Conservation (phyloP, 345 rosid genomes). For the Bruguiera gymnorhiza region DNA sequence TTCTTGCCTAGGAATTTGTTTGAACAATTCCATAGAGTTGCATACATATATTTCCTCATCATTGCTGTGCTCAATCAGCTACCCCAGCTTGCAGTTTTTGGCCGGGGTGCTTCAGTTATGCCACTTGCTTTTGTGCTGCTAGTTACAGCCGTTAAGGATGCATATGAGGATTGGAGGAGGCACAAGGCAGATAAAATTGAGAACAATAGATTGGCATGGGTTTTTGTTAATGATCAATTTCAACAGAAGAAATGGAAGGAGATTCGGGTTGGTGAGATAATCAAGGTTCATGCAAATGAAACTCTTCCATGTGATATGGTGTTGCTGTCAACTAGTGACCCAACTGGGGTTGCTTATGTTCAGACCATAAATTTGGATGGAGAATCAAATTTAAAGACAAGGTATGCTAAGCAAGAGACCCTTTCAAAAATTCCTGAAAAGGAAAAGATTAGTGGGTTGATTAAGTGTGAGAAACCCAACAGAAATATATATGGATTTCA, state of each 20-base stretch:
- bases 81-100: slow-evolving; percentile 91
- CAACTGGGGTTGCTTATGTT: slow-evolving; percentile 88
- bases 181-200: slow-evolving; percentile 75
- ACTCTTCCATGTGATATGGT: slow-evolving; percentile 86
- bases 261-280: slow-evolving; percentile 63
- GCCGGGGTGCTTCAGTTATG: slow-evolving; percentile 74
- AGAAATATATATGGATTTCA: slow-evolving; percentile 88
- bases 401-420: slow-evolving; percentile 91
- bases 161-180: slow-evolving; percentile 82
- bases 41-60: slow-evolving; percentile 74
- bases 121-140: slow-evolving; percentile 75
- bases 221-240: slow-evolving; percentile 46
- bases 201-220: slow-evolving; percentile 70
- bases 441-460: slow-evolving; percentile 52
- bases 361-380: slow-evolving; percentile 92
- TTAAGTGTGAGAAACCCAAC: slow-evolving; percentile 86
- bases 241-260: slow-evolving; percentile 68
- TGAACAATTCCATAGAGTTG: slow-evolving; percentile 93
- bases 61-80: slow-evolving; percentile 90
- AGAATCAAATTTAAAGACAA: slow-evolving; percentile 80
- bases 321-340: slow-evolving; percentile 80
- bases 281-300: slow-evolving; percentile 61
- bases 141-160: slow-evolving; percentile 84
- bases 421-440: slow-evolving; percentile 49
- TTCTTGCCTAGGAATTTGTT: slow-evolving; percentile 82